A percentile compares a stretch with the other conserved stretches of the same genome.
Conservation (phyloP, 148 eudicot genomes). For the Persicaria tinctoria region DNA sequence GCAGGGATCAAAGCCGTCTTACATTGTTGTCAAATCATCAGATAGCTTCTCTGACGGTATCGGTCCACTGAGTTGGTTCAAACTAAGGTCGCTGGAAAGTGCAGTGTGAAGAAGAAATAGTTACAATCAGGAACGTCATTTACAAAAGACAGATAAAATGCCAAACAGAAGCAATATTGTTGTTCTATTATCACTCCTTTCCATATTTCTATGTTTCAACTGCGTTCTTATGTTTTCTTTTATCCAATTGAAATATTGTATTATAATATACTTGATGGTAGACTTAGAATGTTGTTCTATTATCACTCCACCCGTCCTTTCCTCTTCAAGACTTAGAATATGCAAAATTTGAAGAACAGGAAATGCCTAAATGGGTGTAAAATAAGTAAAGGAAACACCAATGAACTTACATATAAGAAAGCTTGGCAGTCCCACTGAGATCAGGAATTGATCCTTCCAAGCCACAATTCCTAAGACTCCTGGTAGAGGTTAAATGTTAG, state of each 20-base stretch:
- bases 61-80: constrained; percentile 61
- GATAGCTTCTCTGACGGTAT: constrained; percentile 62
- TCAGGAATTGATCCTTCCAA: constrained; percentile 72
- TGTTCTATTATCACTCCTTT: constrained; percentile 25
- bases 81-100: constrained; percentile 62
- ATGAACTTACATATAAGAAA: constrained; percentile 64
- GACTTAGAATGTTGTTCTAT: background rate
- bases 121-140: background rate
- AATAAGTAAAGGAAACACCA: background rate
- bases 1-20: constrained; percentile 11
- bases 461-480: constrained; percentile 85
- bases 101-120: background rate
- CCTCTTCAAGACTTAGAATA: background rate
- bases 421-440: constrained; percentile 48
- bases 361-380: background rate
- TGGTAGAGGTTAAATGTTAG: constrained; percentile 23
- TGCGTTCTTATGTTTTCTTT: background rate
- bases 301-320: too few species aligned
- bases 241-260: background rate
- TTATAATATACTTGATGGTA: background rate
- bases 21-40: constrained; percentile 69
- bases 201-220: background rate
- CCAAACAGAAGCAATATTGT: background rate
- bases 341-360: background rate
- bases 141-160: background rate